Conservation (phyloP, 768 basidiomycete genomes). For the Suillus sp. region DNA sequence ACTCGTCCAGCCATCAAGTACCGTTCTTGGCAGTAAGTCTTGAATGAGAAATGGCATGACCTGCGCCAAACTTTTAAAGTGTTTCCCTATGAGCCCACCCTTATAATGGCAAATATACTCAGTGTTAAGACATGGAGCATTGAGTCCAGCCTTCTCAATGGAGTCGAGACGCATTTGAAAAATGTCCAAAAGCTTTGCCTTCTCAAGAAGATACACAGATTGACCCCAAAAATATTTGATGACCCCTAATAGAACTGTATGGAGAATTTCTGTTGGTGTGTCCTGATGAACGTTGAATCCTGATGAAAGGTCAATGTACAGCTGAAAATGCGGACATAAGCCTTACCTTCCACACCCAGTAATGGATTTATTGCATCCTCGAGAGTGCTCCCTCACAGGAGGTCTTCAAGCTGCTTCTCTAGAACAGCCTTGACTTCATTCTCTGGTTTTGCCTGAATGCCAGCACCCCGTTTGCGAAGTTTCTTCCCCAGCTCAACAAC, state of each 20-base stretch:
- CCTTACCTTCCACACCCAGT: constrained; percentile 3
- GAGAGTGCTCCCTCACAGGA: background rate
- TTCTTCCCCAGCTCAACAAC: constrained; percentile 14
- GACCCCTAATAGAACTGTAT: constrained; percentile 36
- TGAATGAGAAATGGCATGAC: constrained; percentile 34
- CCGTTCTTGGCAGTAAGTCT: constrained; percentile 28
- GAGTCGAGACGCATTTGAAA: constrained; percentile 33
- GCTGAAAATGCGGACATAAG: no score
- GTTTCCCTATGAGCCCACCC: constrained; percentile 34
- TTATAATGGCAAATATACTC: constrained; percentile 37
- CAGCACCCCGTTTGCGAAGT: constrained; percentile 3
- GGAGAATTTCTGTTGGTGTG: constrained; percentile 36
- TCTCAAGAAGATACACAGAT: constrained; percentile 25
- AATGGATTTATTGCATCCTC: constrained; percentile 12
- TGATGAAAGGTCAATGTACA: background rate
- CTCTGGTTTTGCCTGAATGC: constrained; percentile 3
- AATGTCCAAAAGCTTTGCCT: constrained; percentile 16
- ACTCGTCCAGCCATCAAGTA: constrained; percentile 33
- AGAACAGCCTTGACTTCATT: background rate
- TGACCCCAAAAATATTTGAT: constrained; percentile 37
- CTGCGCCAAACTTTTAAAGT: constrained; percentile 35
- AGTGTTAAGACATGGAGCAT: constrained; percentile 25
- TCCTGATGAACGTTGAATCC: constrained; percentile 30
- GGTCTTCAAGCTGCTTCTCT: constrained; percentile 9
- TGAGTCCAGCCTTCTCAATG: constrained; percentile 26